A percentile compares a stretch with the other conserved stretches of the same genome.
These are phyloP conservation scores for Penicillium canescens DNA, from an alignment of 495 filamentous ascomycete genomes.

Conservation along the genomic window DNA sequence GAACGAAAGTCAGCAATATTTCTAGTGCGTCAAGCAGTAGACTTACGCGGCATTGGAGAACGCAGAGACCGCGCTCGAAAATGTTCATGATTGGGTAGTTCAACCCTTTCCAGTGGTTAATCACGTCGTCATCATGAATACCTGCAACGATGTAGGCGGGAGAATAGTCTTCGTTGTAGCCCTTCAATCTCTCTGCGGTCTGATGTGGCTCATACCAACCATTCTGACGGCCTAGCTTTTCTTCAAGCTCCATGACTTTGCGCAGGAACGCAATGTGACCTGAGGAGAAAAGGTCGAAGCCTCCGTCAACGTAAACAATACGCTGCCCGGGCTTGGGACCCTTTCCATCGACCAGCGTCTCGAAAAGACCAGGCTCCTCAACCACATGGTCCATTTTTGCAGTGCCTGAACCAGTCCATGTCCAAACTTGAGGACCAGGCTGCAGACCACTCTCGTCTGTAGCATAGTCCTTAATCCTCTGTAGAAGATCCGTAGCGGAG, in stretches of 20 bases:
- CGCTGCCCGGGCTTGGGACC: conserved; percentile 72
- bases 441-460: conserved; percentile 74
- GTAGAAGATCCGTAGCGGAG: conserved; percentile 61
- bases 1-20: conserved; percentile 19
- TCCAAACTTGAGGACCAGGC: conserved; percentile 76
- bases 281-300: conserved; percentile 95
- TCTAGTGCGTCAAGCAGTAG: neutral
- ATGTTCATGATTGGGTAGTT: conserved; percentile 99
- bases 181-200: conserved; percentile 57
- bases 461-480: conserved; percentile 80
- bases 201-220: conserved; percentile 74
- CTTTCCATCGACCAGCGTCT: conserved; percentile 63
- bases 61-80: conserved; percentile 92
- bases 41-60: conserved; percentile 86
- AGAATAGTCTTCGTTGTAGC: conserved; percentile 66
- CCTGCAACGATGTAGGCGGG: conserved; percentile 87
- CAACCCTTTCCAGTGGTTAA: conserved; percentile 92
- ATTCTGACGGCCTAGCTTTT: conserved; percentile 57
- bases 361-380: conserved; percentile 59
- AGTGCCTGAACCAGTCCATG: conserved; percentile 61
- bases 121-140: conserved; percentile 89
- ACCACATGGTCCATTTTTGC: conserved; percentile 51
- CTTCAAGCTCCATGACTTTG: conserved; percentile 69
- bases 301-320: conserved; percentile 92
- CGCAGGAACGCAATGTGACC: conserved; percentile 95